A percentile compares a stretch with the other conserved stretches of the same genome.
phyloP scores from a whole-genome alignment of 352 stramenopile genomes.

The Detonula confervacea region DNA sequence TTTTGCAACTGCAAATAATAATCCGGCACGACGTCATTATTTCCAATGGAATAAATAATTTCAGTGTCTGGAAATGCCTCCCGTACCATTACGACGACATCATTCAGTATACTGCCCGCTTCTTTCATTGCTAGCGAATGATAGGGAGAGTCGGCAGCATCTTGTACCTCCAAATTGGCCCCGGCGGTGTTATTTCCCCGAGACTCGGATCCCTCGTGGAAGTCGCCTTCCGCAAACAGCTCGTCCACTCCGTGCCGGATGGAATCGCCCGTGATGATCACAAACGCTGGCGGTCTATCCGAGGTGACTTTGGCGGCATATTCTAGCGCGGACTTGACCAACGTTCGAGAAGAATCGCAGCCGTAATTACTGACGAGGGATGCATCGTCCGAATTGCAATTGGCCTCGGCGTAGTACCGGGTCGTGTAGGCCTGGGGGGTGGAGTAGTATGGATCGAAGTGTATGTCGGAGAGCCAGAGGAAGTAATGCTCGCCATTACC shows the following conservation, averaged over 20 bases:
- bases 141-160: constrained; percentile 1
- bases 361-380: constrained; percentile 36
- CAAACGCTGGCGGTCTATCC: constrained; percentile 34
- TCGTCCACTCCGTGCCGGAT: constrained; percentile 57
- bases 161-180: neutral
- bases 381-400: constrained; percentile 7
- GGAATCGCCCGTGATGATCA: constrained; percentile 67
- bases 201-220: constrained; percentile 15
- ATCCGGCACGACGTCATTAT: constrained; percentile 78
- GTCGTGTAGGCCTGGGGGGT: constrained; percentile 29
- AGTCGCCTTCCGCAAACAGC: constrained; percentile 14
- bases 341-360: constrained; percentile 58
- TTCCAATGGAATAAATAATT: constrained; percentile 64
- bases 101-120: constrained; percentile 21
- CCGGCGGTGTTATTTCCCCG: neutral
- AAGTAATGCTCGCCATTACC: constrained; percentile 45
- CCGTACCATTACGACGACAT: constrained; percentile 14
- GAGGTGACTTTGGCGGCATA: constrained; percentile 5
- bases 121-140: constrained; percentile 22
- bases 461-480: constrained; percentile 76
- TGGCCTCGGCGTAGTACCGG: neutral
- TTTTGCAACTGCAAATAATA: constrained; percentile 73
- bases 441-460: constrained; percentile 71
- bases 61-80: constrained; percentile 37
- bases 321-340: constrained; percentile 46